Percentiles rank a stretch among this genome's conserved stretches.
These are phyloP conservation scores for Clonostachys sp. DNA, from an alignment of 2,329 filamentous ascomycete species.

Conservation along the genomic window DNA sequence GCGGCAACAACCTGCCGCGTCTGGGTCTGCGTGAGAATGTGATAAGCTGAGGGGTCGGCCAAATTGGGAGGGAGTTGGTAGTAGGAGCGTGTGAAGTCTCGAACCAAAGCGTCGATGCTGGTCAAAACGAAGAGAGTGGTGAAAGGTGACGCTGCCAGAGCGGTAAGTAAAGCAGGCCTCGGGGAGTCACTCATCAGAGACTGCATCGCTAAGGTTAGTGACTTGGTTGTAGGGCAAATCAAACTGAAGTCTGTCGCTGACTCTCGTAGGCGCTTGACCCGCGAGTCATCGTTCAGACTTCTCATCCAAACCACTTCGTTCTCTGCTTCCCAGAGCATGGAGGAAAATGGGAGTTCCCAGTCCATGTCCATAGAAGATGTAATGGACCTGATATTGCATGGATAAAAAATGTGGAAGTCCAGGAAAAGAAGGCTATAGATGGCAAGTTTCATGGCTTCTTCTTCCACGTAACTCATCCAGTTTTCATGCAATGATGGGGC, in stretches of 20 bases:
- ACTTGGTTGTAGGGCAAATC: slow-evolving; percentile 13
- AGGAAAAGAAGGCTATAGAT: slow-evolving; percentile 19
- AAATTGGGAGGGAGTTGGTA: slow-evolving; percentile 22
- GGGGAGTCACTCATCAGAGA: slow-evolving; percentile 20
- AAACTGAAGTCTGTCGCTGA: slow-evolving; percentile 6
- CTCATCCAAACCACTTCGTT: slow-evolving; percentile 16
- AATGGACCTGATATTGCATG: slow-evolving; percentile 19
- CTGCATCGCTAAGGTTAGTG: slow-evolving; percentile 19
- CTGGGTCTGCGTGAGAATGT: slow-evolving; percentile 23
- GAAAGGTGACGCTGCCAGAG: slow-evolving; percentile 15
- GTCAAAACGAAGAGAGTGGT: slow-evolving; percentile 17
- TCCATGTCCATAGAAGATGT: slow-evolving; percentile 22
- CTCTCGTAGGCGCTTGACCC: slow-evolving; percentile 4
- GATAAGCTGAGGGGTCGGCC: slow-evolving; percentile 21
- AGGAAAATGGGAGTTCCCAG: slow-evolving; percentile 23
- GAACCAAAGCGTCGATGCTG: slow-evolving; percentile 17
- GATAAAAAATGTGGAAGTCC: slow-evolving; percentile 18
- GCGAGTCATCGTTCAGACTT: slow-evolving; percentile 10
- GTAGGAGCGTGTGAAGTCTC: slow-evolving; percentile 24
- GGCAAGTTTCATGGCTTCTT: slow-evolving; percentile 21
- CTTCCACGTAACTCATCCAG: slow-evolving; percentile 16
- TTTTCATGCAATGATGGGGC: slow-evolving; percentile 8
- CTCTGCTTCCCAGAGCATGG: slow-evolving; percentile 19
- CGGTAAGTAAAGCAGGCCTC: slow-evolving; percentile 11
- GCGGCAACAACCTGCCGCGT: slow-evolving; percentile 18